phyloP scores from a whole-genome alignment of 257 asterid species.

The Solanum pinnatisectum region DNA sequence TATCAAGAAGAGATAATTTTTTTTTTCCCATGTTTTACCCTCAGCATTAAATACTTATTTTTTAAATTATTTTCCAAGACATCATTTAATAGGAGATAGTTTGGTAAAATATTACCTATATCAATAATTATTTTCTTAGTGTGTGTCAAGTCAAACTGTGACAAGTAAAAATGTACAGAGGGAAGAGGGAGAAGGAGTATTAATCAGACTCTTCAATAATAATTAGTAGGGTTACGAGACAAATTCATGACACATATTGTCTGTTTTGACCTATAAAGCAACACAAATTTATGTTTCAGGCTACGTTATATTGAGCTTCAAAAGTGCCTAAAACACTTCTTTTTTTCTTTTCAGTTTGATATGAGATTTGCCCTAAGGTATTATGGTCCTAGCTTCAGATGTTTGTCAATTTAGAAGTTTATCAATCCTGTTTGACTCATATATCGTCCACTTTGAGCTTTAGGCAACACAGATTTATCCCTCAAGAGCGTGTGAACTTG shows the following conservation, averaged over 20 bases:
- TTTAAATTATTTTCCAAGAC: neutral
- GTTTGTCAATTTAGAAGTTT: neutral
- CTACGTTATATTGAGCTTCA: neutral
- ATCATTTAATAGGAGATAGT: no score
- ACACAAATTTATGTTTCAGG: neutral
- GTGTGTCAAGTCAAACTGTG: no score
- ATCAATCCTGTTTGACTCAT: neutral
- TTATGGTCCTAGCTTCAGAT: neutral
- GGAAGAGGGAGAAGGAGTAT: neutral
- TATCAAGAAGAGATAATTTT: neutral
- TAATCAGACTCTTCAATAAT: neutral
- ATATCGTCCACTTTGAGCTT: neutral
- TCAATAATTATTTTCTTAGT: no score
- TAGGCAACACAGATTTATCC: neutral
- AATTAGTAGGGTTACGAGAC: neutral
- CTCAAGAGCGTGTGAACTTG: neutral
- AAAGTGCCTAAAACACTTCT: neutral
- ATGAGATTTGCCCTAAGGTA: neutral
- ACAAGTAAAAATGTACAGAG: neutral
- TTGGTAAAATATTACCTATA: no score
- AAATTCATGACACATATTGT: neutral
- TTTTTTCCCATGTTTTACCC: neutral
- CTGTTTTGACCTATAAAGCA: neutral
- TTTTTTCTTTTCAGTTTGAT: neutral
- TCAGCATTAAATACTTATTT: no score